Evolutionary conservation across 306 rosid genomes (phyloP).

Genomic region (Betula pendula): DNA sequence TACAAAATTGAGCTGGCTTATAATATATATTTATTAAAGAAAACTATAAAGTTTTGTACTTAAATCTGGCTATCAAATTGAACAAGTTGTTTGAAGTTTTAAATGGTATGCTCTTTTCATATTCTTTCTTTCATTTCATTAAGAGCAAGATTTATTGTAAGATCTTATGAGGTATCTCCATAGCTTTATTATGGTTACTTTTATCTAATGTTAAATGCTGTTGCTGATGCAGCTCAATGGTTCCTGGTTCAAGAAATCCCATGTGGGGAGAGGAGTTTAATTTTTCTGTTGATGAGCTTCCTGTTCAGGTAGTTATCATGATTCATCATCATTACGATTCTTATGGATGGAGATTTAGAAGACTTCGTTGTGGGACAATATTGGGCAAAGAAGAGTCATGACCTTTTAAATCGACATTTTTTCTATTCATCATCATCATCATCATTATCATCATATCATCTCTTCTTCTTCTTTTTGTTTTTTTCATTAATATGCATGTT

Average conservation of each 20-base stretch:
- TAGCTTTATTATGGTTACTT: constrained; percentile 13
- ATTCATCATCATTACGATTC: background rate
- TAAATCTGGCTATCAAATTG: background rate
- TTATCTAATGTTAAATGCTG: constrained; percentile 29
- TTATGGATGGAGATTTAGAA: background rate
- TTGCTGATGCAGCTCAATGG: constrained; percentile 83
- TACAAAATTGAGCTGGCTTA: background rate
- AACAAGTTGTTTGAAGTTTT: background rate
- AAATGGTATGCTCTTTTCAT: background rate
- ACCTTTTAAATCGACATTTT: background rate
- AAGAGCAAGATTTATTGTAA: constrained; percentile 19
- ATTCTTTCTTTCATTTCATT: background rate
- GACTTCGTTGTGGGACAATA: background rate
- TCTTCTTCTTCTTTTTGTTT: background rate
- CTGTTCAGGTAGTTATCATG: constrained; percentile 69
- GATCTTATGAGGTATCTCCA: constrained; percentile 3
- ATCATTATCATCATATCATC: too few relatives aligned
- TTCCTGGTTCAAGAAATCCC: constrained; percentile 99
- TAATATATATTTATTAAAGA: background rate
- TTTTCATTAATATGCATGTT: background rate
- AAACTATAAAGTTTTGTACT: background rate
- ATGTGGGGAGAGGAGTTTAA: constrained; percentile 99
- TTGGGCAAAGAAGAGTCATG: background rate
- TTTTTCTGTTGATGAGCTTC: constrained; percentile 93
- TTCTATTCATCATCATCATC: background rate